Evolutionary conservation across 176 grass and related monocot species (phyloP), one percentile per base, ranked within the genome.

Genomic region (Phyllostachys edulis): DNA sequence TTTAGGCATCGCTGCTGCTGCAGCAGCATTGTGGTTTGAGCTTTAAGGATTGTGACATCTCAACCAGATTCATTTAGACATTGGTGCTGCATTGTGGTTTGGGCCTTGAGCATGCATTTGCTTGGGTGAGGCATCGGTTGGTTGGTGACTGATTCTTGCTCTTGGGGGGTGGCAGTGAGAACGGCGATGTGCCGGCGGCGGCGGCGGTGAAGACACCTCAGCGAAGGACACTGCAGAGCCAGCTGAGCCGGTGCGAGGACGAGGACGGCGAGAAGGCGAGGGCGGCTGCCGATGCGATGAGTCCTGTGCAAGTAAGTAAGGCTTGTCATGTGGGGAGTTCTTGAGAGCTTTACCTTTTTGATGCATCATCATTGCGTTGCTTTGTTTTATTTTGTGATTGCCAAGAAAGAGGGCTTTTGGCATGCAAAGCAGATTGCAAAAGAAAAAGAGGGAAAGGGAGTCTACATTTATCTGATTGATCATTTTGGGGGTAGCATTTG

Each of bases 231-330:
- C 79, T 99, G 41, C 89, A 91, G 86, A 92, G 66, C 71, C 93
- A 99, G 81, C 65, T 99, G 74, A 95, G 85, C 75, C 85, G 80
- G 20, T 93, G 83, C 54, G 90, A 91, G 37, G 85, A 84, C 37
- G 93, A 99, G 62, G 71, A 87, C 44, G 75, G 65, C 27, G 80
- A 84, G 79, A 92, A 89, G 78, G 78, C 85, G 24, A 95, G 77
- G 77, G 67, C 24, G 26, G 36, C n/a, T 2, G 24, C 60, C 0
- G 91, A 92, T 81, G 78, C 83, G 16, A 90, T 88, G 69, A 90
- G 81, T 85, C 89, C 82, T 51, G 74, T 90, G 36, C 91, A 94
- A 86, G 89, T 96, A 88, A 91, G 89, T 80, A 47, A 40, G 7
- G 66, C 10, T 50, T 78, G 73, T n/a, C n/a, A n/a, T n/a, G n/a